Percentiles rank a stretch among this genome's conserved stretches.
Conservation (phyloP, 257 asterid genomes). For the Solanum pinnatisectum region DNA sequence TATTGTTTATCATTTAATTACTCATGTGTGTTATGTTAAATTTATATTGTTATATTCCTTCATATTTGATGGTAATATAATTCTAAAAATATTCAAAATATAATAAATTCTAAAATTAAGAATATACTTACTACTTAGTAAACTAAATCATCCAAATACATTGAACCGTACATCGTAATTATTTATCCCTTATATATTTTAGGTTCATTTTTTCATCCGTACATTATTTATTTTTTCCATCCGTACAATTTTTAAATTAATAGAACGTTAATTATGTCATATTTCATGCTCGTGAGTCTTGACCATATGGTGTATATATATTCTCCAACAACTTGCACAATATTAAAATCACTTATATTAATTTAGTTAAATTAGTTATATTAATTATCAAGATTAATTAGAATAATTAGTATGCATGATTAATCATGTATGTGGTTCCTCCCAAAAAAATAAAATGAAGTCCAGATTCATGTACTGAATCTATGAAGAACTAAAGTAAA, state of each 20-base stretch:
- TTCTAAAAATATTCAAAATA: background rate
- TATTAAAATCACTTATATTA: background rate
- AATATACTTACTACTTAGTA: background rate
- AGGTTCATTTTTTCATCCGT: background rate
- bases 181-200: background rate
- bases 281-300: background rate
- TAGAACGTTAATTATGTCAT: background rate
- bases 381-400: background rate
- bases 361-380: background rate
- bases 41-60: no score
- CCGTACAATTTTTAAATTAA: background rate
- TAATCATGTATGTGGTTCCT: background rate
- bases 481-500: background rate
- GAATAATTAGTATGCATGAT: background rate
- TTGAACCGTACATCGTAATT: background rate
- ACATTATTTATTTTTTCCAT: background rate
- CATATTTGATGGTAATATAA: no score
- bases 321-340: background rate
- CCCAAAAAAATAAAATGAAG: background rate
- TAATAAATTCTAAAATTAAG: background rate
- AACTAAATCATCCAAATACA: background rate
- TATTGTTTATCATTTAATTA: no score
- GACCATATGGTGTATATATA: background rate
- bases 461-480: slow-evolving; percentile 14
- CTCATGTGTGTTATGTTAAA: no score